Percentiles rank a stretch among this genome's conserved stretches.
Evolutionary conservation across 2,329 filamentous ascomycete genomes (phyloP).

Genomic region (Nannizziopsis arthrosporioides): DNA sequence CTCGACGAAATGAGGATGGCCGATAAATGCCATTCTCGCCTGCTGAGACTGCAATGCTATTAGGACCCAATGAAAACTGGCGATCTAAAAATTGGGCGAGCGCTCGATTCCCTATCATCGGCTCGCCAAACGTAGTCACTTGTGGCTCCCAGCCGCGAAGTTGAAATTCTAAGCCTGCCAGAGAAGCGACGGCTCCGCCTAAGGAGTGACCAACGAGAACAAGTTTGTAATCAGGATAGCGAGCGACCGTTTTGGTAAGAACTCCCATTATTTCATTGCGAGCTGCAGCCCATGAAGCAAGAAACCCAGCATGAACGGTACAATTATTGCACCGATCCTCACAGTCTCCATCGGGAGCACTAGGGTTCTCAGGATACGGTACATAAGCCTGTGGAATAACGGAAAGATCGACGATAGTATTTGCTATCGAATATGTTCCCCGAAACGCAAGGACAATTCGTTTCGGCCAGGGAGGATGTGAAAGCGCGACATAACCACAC

Average conservation of each 20-base stretch:
- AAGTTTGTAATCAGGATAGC: constrained; percentile 60
- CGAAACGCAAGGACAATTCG: constrained; percentile 80
- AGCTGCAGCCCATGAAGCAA: constrained; percentile 70
- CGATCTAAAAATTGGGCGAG: constrained; percentile 45
- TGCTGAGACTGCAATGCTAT: constrained; percentile 7
- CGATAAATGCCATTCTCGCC: constrained; percentile 9
- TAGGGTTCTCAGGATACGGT: constrained; percentile 53
- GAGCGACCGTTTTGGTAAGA: constrained; percentile 46
- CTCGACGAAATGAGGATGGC: constrained; percentile 50
- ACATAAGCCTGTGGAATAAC: constrained; percentile 83
- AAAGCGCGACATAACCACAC: constrained; percentile 87
- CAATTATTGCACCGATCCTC: constrained; percentile 63
- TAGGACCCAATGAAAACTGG: constrained; percentile 31
- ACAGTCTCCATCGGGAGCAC: constrained; percentile 31
- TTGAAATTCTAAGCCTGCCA: constrained; percentile 73
- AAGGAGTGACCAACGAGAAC: constrained; percentile 82
- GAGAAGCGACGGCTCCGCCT: constrained; percentile 78
- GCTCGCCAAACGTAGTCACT: constrained; percentile 90
- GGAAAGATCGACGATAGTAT: constrained; percentile 81
- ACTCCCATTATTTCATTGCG: constrained; percentile 56
- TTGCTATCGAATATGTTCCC: constrained; percentile 86
- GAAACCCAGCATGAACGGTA: constrained; percentile 84
- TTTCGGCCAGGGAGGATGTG: constrained; percentile 49
- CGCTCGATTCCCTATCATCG: constrained; percentile 47
- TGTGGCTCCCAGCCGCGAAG: constrained; percentile 62